phyloP scores from a whole-genome alignment of 306 rosid species.

The Dryas drummondii region DNA sequence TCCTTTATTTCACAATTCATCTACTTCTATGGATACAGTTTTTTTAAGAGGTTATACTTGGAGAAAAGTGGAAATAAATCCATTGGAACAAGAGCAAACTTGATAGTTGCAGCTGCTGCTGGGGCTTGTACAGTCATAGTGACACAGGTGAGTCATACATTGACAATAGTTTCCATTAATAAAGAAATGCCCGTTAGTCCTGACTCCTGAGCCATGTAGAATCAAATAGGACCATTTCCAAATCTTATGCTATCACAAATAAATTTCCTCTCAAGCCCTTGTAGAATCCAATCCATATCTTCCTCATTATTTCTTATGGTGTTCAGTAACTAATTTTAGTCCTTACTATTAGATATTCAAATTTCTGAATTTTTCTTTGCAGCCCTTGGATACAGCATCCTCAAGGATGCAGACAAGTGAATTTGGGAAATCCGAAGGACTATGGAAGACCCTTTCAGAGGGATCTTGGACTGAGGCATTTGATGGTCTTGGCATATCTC shows the following conservation, averaged over 20 bases:
- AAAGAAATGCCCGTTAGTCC: background rate
- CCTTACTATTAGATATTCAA: constrained; percentile 17
- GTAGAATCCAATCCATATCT: background rate
- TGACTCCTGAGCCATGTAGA: background rate
- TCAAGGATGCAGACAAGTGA: constrained; percentile 96
- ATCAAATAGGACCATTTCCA: background rate
- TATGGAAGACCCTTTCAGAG: constrained; percentile 84
- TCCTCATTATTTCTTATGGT: background rate
- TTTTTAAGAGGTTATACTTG: constrained; percentile 75
- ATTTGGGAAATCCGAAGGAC: constrained; percentile 92
- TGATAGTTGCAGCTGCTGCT: constrained; percentile 78
- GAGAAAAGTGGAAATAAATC: constrained; percentile 62
- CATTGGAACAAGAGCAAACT: constrained; percentile 79
- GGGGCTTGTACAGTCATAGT: constrained; percentile 79
- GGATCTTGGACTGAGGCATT: constrained; percentile 85
- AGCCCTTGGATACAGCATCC: constrained; percentile 94
- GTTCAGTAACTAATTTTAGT: constrained; percentile 2
- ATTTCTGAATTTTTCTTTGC: constrained; percentile 33
- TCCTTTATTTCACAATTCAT: constrained; percentile 73
- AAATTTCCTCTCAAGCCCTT: background rate
- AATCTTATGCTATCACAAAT: background rate
- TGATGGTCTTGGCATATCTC: constrained; percentile 89
- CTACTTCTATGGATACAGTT: constrained; percentile 96
- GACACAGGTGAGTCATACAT: constrained; percentile 54
- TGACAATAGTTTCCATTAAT: background rate